Evolutionary conservation across 1,284 basidiomycete genomes (phyloP), one percentile per base, ranked within the genome.

Genomic region (Grifola frondosa): DNA sequence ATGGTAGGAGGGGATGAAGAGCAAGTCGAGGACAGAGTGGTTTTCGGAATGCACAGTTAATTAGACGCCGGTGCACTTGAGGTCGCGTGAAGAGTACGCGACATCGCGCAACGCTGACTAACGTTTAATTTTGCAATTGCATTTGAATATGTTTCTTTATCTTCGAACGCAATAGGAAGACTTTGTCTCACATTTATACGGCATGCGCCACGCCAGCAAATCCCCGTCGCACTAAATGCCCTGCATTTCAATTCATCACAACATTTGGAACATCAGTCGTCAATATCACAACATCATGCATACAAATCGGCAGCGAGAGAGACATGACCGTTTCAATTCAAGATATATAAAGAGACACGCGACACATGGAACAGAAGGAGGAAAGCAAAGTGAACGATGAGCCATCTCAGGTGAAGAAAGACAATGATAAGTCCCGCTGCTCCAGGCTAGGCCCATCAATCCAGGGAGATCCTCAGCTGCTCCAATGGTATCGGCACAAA

Each of bases 401-500:
- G 23, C 20, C 42, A 40, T 39, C 26, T 15, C 41, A 36, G 42
- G 24, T 20, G 10, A 26, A 25, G 19, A 38, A 39, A 33, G 36
- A 42, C 30, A 34, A 36, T 32, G 34, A 45, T 48, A 47, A 47
- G 52, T 53, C 53, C 51, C 49, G 44, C 24, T 39, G 44, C 42
- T 34, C 49, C 44, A 35, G 51, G 46, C 53, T 28, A 22, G 43
- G 22, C 44, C 54, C 65, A 60, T 82, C 74, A 91, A 69, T 95
- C 91, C 71, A 95, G 77, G 66, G 84, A 81, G 71, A 95, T 91
- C 73, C 84, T 85, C 73, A 96, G 71, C 69, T 94, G 82, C 66
- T 96, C 91, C 69, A 91, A 72, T 66, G 91, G 92, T 87, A 96
- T 94, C 67, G 91, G 91, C 65, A 85, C 85, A 75, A 98, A 97